Conservation (phyloP, 2,329 filamentous ascomycete genomes). For the Stromatinia cepivora region DNA sequence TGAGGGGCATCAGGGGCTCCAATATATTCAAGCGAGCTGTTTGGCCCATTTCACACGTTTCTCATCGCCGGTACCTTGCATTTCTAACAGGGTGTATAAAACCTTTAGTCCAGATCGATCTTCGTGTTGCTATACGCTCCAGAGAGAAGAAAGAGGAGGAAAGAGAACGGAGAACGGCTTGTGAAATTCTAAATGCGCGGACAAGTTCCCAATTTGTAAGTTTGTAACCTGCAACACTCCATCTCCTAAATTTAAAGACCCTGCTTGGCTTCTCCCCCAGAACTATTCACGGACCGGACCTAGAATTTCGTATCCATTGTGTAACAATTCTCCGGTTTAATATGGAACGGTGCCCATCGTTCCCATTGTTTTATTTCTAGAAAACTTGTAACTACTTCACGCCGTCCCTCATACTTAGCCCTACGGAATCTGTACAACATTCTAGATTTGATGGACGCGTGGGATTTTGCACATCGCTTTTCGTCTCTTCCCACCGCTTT, state of each 20-base stretch:
- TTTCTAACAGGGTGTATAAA: not conserved
- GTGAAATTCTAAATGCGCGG: not conserved
- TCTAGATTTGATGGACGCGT: conserved; percentile 3
- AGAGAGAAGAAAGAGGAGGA: not conserved
- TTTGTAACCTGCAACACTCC: conserved; percentile 4
- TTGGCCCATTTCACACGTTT: not conserved
- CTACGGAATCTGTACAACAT: not conserved
- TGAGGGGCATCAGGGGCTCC: not conserved
- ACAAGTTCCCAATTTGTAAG: not conserved
- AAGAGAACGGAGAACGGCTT: not conserved
- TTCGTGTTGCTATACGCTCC: not conserved
- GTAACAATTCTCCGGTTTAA: conserved; percentile 4
- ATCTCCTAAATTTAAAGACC: not conserved
- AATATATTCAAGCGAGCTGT: conserved; percentile 5
- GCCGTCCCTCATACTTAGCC: not conserved
- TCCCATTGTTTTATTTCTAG: conserved; percentile 12
- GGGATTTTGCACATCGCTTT: conserved; percentile 3
- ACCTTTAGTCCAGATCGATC: not conserved
- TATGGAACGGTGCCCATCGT: conserved; percentile 10
- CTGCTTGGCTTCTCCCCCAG: conserved; percentile 9
- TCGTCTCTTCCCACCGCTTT: not conserved
- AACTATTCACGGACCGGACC: not conserved
- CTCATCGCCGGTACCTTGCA: not conserved
- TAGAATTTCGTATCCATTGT: not conserved
- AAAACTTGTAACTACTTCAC: conserved; percentile 13